Evolutionary conservation across 106 monocot species (phyloP), one percentile per base, ranked within the genome.

Genomic region (Hemerocallis citrina): DNA sequence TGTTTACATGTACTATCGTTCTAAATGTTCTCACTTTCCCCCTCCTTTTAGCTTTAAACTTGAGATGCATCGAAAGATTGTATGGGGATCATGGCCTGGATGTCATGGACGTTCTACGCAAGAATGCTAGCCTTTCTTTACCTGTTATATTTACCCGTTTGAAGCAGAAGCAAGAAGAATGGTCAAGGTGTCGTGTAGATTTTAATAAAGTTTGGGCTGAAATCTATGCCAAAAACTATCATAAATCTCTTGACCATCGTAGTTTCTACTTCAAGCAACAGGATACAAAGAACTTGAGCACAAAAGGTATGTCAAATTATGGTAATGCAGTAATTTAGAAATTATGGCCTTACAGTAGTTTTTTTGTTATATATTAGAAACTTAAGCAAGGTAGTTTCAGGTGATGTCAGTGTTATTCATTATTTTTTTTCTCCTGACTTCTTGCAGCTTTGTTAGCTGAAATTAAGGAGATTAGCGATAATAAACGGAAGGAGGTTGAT

Each of bases 211-310:
- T 84, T n/a, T 93, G 92, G 88, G 79, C 92, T 52, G 88, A 88
- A 67, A 85, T 85, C 32, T 82, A 85, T 88, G 71, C 81, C 54
- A 93, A 88, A 52, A 93, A 93, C 41, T 85, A 93, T 72, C 77
- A 93, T 51, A 88, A 85, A 65, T 93, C 88, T 55, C 84, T 93
- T 72, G 92, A 93, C 34, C 88, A 88, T 49, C 81, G 81, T 40
- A 93, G 92, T 68, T 85, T 88, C 85, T 88, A 88, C 63, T 93
- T 93, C 69, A 93, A 93, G 67, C 92, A 93, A 58, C 88, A 88
- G 48, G 92, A 93, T 58, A 62, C 78, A 66, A 88, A 85, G 72
- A 93, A 57, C 64, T 72, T 93, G 74, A 77, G 76, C 62, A 72
- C 92, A 30, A 93, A 93, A 93, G 84, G 92, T 93, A 77, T 67